Evolutionary conservation across 2,329 filamentous ascomycete genomes (phyloP), one percentile per base, ranked within the genome.

Genomic region (Drechslerella dactyloides): DNA sequence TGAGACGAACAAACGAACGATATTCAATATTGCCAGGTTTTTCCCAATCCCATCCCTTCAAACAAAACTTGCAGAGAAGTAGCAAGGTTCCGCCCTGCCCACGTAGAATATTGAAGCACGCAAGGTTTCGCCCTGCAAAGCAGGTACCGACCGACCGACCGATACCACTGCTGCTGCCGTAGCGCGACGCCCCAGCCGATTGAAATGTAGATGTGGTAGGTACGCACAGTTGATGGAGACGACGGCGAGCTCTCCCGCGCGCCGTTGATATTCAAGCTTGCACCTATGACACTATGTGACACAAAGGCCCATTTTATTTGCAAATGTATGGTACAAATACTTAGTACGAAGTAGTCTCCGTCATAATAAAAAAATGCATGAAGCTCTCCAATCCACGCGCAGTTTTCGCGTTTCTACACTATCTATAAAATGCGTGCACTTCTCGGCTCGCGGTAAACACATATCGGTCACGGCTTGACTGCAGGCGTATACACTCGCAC

Each of bases 81-180:
- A 72, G 68, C 68, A 72, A 72, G 68, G 68, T 72, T 57, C 35
- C 68, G 68, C 68, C 68, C 68, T 72, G 68, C 68, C 68, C 61
- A 68, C 51, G 68, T 72, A 65, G 55, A 72, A 65, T 61, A 72
- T 72, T 72, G 68, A 72, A 72, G 44, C 37, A 59, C 68, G 68
- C 68, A 72, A 72, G 68, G 68, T 72, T 52, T 53, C 60, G 68
- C 68, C 68, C 68, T 72, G 68, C 68, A 65, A 65, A 72, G 68
- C 68, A 72, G 68, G 51, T 65, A 60, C 35, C 66, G 48, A 51
- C 44, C 44, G 8, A 48, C 17, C 19, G 27, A 33, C 40, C n/a
- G n/a, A n/a, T n/a, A n/a, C n/a, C n/a, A n/a, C n/a, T n/a, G 40
- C 8, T 17, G 44, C 17, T 17, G 11, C 8, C 27, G 27, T 33